A percentile compares a stretch with the other conserved stretches of the same genome.
Evolutionary conservation across 331 rosid species (phyloP).

Genomic region (Telfairia occidentalis): DNA sequence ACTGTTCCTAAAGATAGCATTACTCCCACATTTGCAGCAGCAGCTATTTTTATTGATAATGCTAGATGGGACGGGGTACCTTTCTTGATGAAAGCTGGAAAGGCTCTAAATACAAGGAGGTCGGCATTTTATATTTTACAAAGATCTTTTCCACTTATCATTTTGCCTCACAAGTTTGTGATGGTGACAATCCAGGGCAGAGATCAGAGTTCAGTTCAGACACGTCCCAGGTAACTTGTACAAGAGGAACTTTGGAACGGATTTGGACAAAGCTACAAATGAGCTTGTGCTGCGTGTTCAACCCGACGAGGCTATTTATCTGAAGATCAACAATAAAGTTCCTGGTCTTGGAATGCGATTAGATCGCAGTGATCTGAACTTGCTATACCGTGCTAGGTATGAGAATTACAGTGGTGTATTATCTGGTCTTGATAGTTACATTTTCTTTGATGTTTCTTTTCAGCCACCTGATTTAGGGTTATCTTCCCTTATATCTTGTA

Average conservation of each 20-base stretch:
- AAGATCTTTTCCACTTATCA: not conserved
- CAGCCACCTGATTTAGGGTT: no score
- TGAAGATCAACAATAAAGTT: constrained; percentile 93
- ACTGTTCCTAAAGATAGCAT: constrained; percentile 76
- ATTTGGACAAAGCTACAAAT: constrained; percentile 83
- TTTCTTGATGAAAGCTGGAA: constrained; percentile 94
- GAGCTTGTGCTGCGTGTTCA: constrained; percentile 95
- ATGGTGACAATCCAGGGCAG: constrained; percentile 52
- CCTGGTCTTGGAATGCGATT: constrained; percentile 98
- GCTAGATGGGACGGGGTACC: constrained; percentile 99
- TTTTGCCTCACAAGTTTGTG: constrained; percentile 14
- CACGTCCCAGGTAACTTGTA: constrained; percentile 94
- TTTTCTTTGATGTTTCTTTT: not conserved
- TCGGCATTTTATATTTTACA: constrained; percentile 7
- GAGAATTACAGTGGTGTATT: not conserved
- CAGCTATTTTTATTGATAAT: constrained; percentile 76
- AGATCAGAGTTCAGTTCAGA: constrained; percentile 93
- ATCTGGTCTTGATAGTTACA: not conserved
- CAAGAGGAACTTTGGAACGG: constrained; percentile 78
- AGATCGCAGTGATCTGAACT: constrained; percentile 82
- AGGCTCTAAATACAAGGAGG: constrained; percentile 93
- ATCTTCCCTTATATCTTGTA: no score
- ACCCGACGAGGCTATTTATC: constrained; percentile 86
- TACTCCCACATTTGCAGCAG: constrained; percentile 96
- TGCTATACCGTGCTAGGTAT: constrained; percentile 81